Percentiles rank a stretch among this genome's conserved stretches.
These are phyloP conservation scores for Oenanthe javanica DNA, from an alignment of 140 eudicot genomes.

Conservation along the genomic window DNA sequence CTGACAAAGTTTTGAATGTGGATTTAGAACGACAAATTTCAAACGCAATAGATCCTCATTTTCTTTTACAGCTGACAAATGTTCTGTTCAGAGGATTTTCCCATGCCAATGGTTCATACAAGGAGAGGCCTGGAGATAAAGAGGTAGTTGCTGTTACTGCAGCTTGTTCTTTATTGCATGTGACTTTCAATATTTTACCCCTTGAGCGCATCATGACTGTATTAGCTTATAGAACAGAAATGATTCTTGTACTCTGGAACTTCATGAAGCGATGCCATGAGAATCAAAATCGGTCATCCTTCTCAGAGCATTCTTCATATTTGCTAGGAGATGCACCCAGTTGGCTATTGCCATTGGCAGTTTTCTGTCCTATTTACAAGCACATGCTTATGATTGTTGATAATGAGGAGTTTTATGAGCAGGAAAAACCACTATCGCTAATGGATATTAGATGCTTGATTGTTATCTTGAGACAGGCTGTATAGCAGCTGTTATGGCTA, in stretches of 20 bases:
- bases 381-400: conserved; percentile 95
- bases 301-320: conserved; percentile 57
- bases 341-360: conserved; percentile 86
- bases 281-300: conserved; percentile 68
- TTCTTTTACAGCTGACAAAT: conserved; percentile 76
- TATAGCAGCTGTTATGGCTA: conserved; percentile 96
- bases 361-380: conserved; percentile 95
- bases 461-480: conserved; percentile 84
- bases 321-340: conserved; percentile 78
- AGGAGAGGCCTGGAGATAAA: conserved; percentile 32
- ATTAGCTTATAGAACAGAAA: conserved; percentile 81
- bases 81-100: conserved; percentile 57
- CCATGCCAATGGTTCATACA: conserved; percentile 26
- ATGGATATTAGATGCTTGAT: conserved; percentile 76
- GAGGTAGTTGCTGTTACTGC: conserved; percentile 78
- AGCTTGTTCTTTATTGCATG: conserved; percentile 87
- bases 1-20: conserved; percentile 33
- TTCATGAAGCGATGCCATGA: conserved; percentile 79
- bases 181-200: conserved; percentile 74
- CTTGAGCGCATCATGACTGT: conserved; percentile 89
- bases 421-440: conserved; percentile 80
- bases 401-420: conserved; percentile 93
- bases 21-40: conserved; percentile 72
- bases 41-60: conserved; percentile 72
- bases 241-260: conserved; percentile 83